phyloP scores from a whole-genome alignment of 805 yeast genomes.

The Tanozyma kutaoensis region DNA sequence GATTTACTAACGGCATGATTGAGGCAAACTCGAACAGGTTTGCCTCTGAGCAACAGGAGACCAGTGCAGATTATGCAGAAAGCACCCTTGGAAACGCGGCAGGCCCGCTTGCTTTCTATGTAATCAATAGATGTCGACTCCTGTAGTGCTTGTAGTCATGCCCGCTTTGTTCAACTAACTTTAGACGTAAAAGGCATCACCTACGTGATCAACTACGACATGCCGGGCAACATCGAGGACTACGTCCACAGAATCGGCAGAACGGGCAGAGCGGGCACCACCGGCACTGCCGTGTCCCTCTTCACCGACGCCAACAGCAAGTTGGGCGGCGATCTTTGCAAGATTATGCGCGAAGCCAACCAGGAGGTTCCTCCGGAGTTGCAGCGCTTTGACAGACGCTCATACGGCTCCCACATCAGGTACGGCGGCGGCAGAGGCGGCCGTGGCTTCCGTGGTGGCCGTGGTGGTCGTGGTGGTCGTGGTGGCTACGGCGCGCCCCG shows the following conservation, averaged over 20 bases:
- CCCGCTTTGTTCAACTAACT: constrained; percentile 14
- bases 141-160: constrained; percentile 1
- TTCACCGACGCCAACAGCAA: constrained; percentile 81
- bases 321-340: constrained; percentile 81
- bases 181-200: constrained; percentile 96
- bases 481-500: constrained; percentile 33
- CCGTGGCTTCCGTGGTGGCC: constrained; percentile 26
- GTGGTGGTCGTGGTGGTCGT: constrained; percentile 33
- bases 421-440: constrained; percentile 45
- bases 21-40: no score
- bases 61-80: constrained; percentile 2
- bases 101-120: no score
- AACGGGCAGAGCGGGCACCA: constrained; percentile 97
- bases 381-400: constrained; percentile 48
- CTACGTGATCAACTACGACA: constrained; percentile 86
- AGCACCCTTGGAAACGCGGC: no score
- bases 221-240: constrained; percentile 98
- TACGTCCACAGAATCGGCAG: constrained; percentile 98
- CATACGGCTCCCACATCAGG: constrained; percentile 48
- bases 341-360: constrained; percentile 89
- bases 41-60: no score
- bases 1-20: no score
- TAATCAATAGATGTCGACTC: constrained; percentile 11
- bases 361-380: constrained; percentile 79
- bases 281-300: constrained; percentile 90